Conservation (phyloP, 306 rosid species). For the Trichosanthes truncata region DNA sequence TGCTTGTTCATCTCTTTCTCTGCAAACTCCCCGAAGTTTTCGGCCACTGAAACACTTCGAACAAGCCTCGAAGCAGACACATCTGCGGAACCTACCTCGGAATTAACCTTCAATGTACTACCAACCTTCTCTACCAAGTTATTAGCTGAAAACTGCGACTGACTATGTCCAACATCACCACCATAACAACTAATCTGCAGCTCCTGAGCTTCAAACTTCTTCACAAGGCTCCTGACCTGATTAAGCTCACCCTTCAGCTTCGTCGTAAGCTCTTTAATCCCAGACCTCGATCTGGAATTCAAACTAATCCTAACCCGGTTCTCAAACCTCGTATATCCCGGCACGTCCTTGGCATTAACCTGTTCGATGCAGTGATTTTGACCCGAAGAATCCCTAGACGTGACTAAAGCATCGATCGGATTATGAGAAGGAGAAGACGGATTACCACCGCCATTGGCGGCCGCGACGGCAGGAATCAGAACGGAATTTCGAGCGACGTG, state of each 20-base stretch:
- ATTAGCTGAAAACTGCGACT: slow-evolving; percentile 27
- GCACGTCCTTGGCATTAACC: slow-evolving; percentile 11
- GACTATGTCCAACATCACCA: slow-evolving; percentile 27
- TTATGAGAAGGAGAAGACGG: neutral
- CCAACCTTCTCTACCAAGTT: slow-evolving; percentile 26
- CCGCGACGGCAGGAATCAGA: neutral
- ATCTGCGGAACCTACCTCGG: slow-evolving; percentile 21
- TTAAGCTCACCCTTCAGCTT: slow-evolving; percentile 65
- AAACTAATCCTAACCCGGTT: slow-evolving; percentile 31
- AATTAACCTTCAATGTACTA: slow-evolving; percentile 14
- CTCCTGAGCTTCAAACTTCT: slow-evolving; percentile 59
- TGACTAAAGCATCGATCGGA: neutral
- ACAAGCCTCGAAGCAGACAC: neutral
- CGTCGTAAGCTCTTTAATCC: slow-evolving; percentile 30
- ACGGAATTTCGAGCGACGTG: slow-evolving; percentile 8
- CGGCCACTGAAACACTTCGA: slow-evolving; percentile 29
- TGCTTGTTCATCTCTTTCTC: slow-evolving; percentile 48
- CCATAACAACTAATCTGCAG: slow-evolving; percentile 16
- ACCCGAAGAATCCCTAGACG: slow-evolving; percentile 16
- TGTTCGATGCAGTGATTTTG: slow-evolving; percentile 8
- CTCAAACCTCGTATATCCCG: slow-evolving; percentile 21
- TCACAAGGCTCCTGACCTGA: slow-evolving; percentile 52
- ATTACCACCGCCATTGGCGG: slow-evolving; percentile 13
- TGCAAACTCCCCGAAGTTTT: slow-evolving; percentile 37
- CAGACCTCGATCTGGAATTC: slow-evolving; percentile 22